Percentiles rank a stretch among this genome's conserved stretches.
These are phyloP conservation scores for Rosa rugosa DNA, from an alignment of 306 rosid genomes.

Conservation along the genomic window DNA sequence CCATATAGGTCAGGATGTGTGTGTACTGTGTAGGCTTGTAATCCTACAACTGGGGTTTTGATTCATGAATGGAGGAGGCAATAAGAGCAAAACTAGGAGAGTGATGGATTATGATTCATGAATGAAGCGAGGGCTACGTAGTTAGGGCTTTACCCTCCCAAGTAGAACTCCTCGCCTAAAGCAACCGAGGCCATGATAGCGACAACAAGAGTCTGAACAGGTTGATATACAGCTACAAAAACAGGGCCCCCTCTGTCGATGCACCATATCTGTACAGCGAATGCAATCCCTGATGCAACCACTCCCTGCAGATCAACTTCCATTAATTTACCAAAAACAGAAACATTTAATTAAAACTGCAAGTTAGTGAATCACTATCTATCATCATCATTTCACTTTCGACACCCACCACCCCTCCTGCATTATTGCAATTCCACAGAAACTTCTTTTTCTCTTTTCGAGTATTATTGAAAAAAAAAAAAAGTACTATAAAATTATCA, in stretches of 20 bases:
- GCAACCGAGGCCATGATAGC: conserved; percentile 96
- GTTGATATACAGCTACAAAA: conserved; percentile 96
- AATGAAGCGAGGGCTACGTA: neutral
- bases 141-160: conserved; percentile 66
- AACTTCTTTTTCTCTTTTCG: neutral
- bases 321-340: neutral
- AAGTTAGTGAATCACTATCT: conserved; percentile 5
- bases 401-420: conserved; percentile 7
- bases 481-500: neutral
- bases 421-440: neutral
- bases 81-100: neutral
- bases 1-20: neutral
- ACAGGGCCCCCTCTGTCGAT: conserved; percentile 99
- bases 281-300: conserved; percentile 97
- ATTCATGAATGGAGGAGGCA: neutral
- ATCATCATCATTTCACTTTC: conserved; percentile 23
- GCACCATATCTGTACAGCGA: conserved; percentile 99
- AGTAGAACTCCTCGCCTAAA: conserved; percentile 88
- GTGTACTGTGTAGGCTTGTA: neutral
- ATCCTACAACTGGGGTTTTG: neutral
- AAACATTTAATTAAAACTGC: neutral
- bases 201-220: conserved; percentile 96
- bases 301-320: conserved; percentile 62
- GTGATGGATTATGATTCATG: neutral
- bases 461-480: neutral